These are phyloP conservation scores for Agaricus blazei DNA, from an alignment of 768 basidiomycete genomes.

Conservation along the genomic window DNA sequence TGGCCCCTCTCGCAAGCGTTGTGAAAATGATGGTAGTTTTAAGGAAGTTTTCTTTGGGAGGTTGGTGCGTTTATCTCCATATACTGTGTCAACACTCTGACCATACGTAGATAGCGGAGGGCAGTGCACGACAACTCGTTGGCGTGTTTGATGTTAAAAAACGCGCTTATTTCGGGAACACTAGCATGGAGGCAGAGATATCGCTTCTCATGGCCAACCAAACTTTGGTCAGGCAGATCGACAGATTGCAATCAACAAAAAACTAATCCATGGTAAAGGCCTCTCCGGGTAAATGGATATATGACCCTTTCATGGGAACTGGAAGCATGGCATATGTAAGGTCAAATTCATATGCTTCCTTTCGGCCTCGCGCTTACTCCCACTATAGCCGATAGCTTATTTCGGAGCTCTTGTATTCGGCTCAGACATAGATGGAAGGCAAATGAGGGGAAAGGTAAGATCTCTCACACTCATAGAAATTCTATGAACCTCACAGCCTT, in stretches of 20 bases:
- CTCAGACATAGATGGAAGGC: conserved; percentile 95
- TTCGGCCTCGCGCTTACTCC: neutral
- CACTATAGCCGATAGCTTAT: conserved; percentile 69
- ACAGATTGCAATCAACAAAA: neutral
- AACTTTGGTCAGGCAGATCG: conserved; percentile 54
- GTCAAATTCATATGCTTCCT: neutral
- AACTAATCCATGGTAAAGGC: conserved; percentile 42
- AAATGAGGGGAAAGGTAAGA: conserved; percentile 86
- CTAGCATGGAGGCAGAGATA: conserved; percentile 96
- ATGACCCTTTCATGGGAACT: conserved; percentile 94
- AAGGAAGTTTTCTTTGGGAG: conserved; percentile 77
- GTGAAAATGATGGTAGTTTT: conserved; percentile 65
- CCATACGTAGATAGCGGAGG: conserved; percentile 46
- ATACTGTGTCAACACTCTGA: neutral
- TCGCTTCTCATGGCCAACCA: conserved; percentile 97
- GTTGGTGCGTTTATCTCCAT: conserved; percentile 54
- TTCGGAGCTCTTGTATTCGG: conserved; percentile 88
- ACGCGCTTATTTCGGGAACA: conserved; percentile 88
- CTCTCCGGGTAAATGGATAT: conserved; percentile 82
- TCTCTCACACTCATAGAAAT: neutral
- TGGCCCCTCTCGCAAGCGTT: conserved; percentile 38
- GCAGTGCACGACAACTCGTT: conserved; percentile 64
- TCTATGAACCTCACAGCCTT: neutral
- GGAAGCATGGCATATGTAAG: conserved; percentile 87
- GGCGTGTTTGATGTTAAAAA: conserved; percentile 83